Percentiles rank a stretch among this genome's conserved stretches.
Conservation (phyloP, 2,329 filamentous ascomycete genomes). For the Claviceps arundinis region DNA sequence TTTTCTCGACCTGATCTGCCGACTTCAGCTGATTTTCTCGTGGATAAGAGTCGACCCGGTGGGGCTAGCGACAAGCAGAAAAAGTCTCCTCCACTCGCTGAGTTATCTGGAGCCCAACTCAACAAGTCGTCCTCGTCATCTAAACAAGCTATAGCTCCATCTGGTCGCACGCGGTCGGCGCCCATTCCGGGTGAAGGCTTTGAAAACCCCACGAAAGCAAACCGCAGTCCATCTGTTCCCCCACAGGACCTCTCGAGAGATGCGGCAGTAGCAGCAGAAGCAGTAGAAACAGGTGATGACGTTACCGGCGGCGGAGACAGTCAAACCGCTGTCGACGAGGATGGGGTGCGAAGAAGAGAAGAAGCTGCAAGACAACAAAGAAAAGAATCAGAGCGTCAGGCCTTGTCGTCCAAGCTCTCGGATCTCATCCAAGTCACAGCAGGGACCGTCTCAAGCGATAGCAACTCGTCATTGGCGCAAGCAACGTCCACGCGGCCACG, state of each 20-base stretch:
- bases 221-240: conserved; percentile 6
- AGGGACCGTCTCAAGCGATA: conserved; percentile 1
- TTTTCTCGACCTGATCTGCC: conserved; percentile 11
- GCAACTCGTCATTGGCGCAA: conserved; percentile 7
- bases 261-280: neutral
- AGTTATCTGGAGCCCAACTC: conserved; percentile 26
- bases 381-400: conserved; percentile 25
- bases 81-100: conserved; percentile 23
- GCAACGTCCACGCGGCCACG: conserved; percentile 14
- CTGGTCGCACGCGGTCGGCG: conserved; percentile 25
- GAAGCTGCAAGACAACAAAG: conserved; percentile 14
- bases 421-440: conserved; percentile 22
- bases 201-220: conserved; percentile 3
- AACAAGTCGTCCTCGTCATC: conserved; percentile 27
- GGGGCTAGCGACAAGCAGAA: conserved; percentile 15
- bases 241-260: neutral
- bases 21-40: conserved; percentile 26
- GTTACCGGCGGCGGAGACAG: neutral
- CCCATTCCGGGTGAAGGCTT: conserved; percentile 11
- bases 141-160: conserved; percentile 11
- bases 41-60: conserved; percentile 25
- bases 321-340: conserved; percentile 3
- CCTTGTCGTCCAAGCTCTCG: conserved; percentile 28
- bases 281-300: neutral
- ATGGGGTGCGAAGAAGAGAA: conserved; percentile 4